Evolutionary conservation across 345 rosid species (phyloP).

Genomic region (Lumnitzera racemosa): DNA sequence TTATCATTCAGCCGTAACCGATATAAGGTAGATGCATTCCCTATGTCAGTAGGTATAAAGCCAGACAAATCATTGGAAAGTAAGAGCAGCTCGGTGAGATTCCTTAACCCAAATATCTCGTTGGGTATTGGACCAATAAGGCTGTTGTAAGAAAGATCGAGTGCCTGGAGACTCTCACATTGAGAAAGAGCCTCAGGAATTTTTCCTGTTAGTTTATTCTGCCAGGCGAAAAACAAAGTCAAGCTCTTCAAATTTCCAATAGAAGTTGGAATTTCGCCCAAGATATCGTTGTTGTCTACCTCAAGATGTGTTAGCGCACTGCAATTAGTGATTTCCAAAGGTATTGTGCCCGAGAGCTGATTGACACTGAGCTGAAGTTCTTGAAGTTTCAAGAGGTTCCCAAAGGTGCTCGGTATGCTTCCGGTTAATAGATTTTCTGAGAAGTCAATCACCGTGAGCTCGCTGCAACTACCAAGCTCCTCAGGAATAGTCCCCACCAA

Average conservation of each 20-base stretch:
- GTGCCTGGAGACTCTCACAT: conserved; percentile 75
- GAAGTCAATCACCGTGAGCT: conserved; percentile 62
- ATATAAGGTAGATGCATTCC: conserved; percentile 64
- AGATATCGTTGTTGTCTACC: conserved; percentile 65
- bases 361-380: conserved; percentile 90
- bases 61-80: conserved; percentile 78
- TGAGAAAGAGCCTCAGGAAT: conserved; percentile 60
- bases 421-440: conserved; percentile 76
- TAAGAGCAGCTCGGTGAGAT: conserved; percentile 76
- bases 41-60: conserved; percentile 70
- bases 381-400: conserved; percentile 61
- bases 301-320: conserved; percentile 61
- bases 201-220: conserved; percentile 69
- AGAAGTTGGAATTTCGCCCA: conserved; percentile 64
- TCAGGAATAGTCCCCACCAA: conserved; percentile 71
- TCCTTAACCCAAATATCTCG: conserved; percentile 50
- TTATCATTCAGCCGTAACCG: conserved; percentile 65
- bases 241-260: conserved; percentile 61
- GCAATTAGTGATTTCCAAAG: conserved; percentile 64
- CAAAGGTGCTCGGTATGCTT: conserved; percentile 71
- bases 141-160: conserved; percentile 82
- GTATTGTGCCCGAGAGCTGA: conserved; percentile 69
- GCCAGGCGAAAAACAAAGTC: conserved; percentile 86
- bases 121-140: conserved; percentile 67
- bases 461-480: conserved; percentile 60